Evolutionary conservation across 257 asterid species (phyloP).

Genomic region (Solanum neorickii): DNA sequence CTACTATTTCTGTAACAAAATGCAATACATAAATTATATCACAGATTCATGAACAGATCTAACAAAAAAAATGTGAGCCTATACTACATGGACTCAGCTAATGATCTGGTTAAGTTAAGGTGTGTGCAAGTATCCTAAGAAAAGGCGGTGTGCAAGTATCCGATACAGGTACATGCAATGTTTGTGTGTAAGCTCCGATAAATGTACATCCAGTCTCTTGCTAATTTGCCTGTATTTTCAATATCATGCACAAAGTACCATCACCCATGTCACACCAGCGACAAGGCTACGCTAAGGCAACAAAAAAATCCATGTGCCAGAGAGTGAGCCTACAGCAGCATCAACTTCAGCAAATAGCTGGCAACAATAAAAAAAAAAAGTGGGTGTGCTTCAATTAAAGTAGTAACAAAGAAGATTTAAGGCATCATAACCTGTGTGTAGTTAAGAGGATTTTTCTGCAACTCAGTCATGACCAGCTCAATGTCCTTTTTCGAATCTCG

Average conservation of each 20-base stretch:
- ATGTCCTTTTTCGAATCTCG: slow-evolving; percentile 80
- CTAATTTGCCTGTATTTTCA: not conserved
- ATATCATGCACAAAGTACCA: not conserved
- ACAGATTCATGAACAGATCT: not conserved
- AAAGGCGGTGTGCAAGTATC: not conserved
- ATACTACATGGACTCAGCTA: not conserved
- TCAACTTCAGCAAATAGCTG: not conserved
- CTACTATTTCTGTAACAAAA: not conserved
- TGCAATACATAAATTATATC: not conserved
- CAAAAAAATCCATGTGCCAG: not conserved
- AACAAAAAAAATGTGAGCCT: not conserved
- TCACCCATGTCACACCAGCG: not conserved
- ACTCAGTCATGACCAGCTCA: slow-evolving; percentile 57
- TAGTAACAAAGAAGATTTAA: not conserved
- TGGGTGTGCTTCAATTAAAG: not conserved
- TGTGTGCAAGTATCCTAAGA: not conserved
- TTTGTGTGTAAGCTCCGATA: not conserved
- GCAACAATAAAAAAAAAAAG: not conserved
- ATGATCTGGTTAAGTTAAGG: not conserved
- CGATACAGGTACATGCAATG: not conserved
- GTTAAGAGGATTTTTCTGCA: slow-evolving; percentile 91
- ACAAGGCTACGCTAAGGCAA: not conserved
- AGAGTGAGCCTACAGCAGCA: not conserved
- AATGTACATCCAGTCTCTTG: not conserved
- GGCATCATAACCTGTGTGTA: slow-evolving; percentile 64